A percentile compares a stretch with the other conserved stretches of the same genome.
phyloP scores from a whole-genome alignment of 2,329 filamentous ascomycete species.

The Fusarium hainanense region DNA sequence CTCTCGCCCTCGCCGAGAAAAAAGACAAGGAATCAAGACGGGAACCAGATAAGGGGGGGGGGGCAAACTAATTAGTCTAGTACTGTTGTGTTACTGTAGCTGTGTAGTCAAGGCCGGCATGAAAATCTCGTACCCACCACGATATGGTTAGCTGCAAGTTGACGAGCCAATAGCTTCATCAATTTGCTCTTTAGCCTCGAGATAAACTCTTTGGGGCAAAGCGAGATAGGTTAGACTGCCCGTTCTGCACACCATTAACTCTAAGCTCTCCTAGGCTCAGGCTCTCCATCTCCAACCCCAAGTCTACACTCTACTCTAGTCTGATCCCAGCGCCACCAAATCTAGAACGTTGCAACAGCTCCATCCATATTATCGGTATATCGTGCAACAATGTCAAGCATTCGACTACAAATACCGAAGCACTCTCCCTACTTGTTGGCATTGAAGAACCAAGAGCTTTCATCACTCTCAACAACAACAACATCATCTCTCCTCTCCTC shows the following conservation, averaged over 20 bases:
- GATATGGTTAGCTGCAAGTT: conserved; percentile 16
- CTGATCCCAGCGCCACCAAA: conserved; percentile 27
- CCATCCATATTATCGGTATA: conserved; percentile 17
- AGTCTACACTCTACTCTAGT: background rate
- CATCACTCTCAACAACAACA: conserved; percentile 28
- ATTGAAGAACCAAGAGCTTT: conserved; percentile 34
- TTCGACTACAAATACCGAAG: conserved; percentile 36
- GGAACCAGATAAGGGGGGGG: conserved; percentile 32
- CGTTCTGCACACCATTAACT: conserved; percentile 36
- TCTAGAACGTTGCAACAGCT: conserved; percentile 30
- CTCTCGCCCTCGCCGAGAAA: conserved; percentile 33
- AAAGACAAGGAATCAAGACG: conserved; percentile 18
- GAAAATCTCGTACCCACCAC: conserved; percentile 33
- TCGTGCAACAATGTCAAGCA: conserved; percentile 8
- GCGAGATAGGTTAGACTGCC: conserved; percentile 29
- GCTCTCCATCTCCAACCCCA: conserved; percentile 14
- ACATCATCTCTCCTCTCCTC: background rate
- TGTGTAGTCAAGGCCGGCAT: conserved; percentile 5
- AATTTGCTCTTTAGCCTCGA: conserved; percentile 12
- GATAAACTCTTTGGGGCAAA: conserved; percentile 31
- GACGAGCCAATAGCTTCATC: conserved; percentile 13
- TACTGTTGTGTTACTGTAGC: conserved; percentile 9
- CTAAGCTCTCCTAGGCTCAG: background rate
- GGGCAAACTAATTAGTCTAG: conserved; percentile 9
- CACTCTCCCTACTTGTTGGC: conserved; percentile 4